Conservation (phyloP, 768 basidiomycete genomes). For the button mushroom (Agaricus bisporus) region DNA sequence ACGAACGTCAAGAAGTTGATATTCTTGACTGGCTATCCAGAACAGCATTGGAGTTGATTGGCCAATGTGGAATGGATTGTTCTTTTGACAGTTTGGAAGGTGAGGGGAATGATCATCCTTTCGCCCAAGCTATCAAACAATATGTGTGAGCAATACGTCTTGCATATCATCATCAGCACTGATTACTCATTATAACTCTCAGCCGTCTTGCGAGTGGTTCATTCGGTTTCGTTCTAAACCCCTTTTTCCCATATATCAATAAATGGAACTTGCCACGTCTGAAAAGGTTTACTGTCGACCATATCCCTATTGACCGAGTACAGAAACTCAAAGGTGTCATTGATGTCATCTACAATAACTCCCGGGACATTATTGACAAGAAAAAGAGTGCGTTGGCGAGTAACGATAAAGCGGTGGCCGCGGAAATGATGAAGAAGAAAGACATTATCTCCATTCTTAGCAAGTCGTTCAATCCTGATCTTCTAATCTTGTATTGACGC, state of each 20-base stretch:
- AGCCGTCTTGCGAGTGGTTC: background rate
- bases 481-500: background rate
- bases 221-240: slow-evolving; percentile 4
- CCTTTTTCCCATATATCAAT: background rate
- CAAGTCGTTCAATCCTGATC: slow-evolving; percentile 21
- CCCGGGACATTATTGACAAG: slow-evolving; percentile 28
- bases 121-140: slow-evolving; percentile 22
- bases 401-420: slow-evolving; percentile 26
- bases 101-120: slow-evolving; percentile 23
- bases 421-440: slow-evolving; percentile 32
- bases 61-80: slow-evolving; percentile 24
- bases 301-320: slow-evolving; percentile 24
- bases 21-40: slow-evolving; percentile 22
- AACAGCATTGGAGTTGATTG: slow-evolving; percentile 25
- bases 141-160: slow-evolving; percentile 21
- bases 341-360: slow-evolving; percentile 28
- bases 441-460: slow-evolving; percentile 45
- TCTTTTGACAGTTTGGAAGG: slow-evolving; percentile 25
- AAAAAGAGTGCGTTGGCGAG: slow-evolving; percentile 29
- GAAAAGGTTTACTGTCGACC: slow-evolving; percentile 24
- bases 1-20: slow-evolving; percentile 16
- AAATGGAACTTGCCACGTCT: slow-evolving; percentile 3
- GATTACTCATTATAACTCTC: too few species aligned
- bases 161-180: background rate
- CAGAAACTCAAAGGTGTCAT: slow-evolving; percentile 25